Conservation (phyloP, 163 green algal genomes). For the Chloroidium sp. region DNA sequence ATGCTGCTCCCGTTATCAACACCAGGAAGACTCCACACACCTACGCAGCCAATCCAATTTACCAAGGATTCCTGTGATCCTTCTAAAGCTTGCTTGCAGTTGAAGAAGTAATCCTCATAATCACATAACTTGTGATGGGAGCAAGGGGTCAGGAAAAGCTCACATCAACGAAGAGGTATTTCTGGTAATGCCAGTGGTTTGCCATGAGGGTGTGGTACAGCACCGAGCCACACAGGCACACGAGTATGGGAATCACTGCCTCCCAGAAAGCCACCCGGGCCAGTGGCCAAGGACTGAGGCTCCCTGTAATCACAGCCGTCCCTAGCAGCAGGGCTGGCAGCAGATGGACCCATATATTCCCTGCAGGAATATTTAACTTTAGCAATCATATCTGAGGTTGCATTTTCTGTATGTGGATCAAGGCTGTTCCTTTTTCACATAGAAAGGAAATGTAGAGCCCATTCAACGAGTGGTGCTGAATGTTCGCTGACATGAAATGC, state of each 20-base stretch:
- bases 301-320: not conserved
- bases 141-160: constrained; percentile 1
- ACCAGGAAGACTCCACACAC: constrained; percentile 37
- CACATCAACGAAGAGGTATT: constrained; percentile 30
- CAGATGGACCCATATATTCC: constrained; percentile 35
- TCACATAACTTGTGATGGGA: no score
- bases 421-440: not conserved
- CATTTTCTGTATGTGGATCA: not conserved
- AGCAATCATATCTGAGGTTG: not conserved
- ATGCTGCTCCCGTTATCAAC: constrained; percentile 22
- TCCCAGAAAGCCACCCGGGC: constrained; percentile 11
- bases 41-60: constrained; percentile 4
- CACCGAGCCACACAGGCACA: constrained; percentile 25
- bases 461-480: no score
- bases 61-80: no score
- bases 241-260: constrained; percentile 18
- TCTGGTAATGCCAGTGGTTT: constrained; percentile 26
- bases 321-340: constrained; percentile 15
- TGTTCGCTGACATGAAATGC: no score
- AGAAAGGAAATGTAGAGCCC: no score
- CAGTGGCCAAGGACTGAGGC: constrained; percentile 17
- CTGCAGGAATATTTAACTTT: constrained; percentile 3
- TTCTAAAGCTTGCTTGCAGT: no score
- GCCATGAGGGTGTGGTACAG: constrained; percentile 35
- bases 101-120: no score